A percentile compares a stretch with the other conserved stretches of the same genome.
Conservation (phyloP, 202 grass and related monocot species). For the Setaria viridis region DNA sequence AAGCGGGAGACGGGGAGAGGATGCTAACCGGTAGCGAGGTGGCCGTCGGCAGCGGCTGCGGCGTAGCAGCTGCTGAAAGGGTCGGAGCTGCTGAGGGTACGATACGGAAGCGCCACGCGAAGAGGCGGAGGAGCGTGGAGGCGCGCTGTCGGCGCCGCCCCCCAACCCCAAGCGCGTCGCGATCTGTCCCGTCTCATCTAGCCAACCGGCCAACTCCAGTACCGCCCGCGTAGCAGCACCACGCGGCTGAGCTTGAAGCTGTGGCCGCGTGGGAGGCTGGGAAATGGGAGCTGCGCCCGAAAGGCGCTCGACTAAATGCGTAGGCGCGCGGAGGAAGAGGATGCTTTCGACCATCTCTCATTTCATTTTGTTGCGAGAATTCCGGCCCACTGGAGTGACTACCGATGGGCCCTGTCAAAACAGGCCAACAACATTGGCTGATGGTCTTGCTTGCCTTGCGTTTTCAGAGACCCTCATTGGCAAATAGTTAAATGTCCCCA, state of each 20-base stretch:
- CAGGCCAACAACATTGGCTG: not conserved
- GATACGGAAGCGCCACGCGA: not conserved
- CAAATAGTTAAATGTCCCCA: too few species aligned
- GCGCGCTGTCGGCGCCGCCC: not conserved
- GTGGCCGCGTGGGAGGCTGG: not conserved
- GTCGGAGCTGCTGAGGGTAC: not conserved
- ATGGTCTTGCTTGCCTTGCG: too few species aligned
- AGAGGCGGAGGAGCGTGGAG: not conserved
- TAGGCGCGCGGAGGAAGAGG: not conserved
- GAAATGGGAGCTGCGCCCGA: not conserved
- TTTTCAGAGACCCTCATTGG: too few species aligned
- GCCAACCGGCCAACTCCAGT: not conserved
- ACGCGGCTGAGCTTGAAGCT: not conserved
- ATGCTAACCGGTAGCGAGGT: not conserved
- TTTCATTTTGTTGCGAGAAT: too few species aligned
- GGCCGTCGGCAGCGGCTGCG: not conserved
- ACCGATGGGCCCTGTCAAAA: not conserved
- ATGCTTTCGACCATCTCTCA: not conserved
- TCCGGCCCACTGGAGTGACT: too few species aligned
- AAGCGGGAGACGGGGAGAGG: not conserved
- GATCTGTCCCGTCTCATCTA: not conserved
- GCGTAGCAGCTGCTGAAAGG: not conserved
- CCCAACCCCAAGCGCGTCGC: not conserved
- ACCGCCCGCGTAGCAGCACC: not conserved
- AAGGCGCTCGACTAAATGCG: conserved; percentile 9